phyloP scores from a whole-genome alignment of 345 rosid species.

The Bruguiera gymnorhiza region DNA sequence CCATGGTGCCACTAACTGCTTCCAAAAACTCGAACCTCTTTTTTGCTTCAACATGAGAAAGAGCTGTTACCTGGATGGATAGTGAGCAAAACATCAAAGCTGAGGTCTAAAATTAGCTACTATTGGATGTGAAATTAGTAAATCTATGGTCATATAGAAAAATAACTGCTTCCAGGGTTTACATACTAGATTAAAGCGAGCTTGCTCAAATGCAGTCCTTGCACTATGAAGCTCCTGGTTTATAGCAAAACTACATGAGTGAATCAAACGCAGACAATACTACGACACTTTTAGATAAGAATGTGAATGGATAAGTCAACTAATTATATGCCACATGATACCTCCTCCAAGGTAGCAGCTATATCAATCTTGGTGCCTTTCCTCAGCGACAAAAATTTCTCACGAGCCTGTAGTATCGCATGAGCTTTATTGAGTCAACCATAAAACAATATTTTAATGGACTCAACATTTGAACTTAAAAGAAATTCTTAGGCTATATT shows the following conservation, averaged over 20 bases:
- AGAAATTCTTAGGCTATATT: too few species aligned
- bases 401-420: conserved; percentile 64
- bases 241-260: background rate
- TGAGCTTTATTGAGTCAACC: background rate
- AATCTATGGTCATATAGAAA: background rate
- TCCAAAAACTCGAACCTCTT: conserved; percentile 95
- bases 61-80: conserved; percentile 66
- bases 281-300: conserved; percentile 8
- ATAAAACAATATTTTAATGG: too few species aligned
- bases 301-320: background rate
- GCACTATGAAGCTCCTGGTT: conserved; percentile 85
- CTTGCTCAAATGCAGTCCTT: conserved; percentile 89
- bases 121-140: background rate
- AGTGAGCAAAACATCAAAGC: conserved; percentile 11
- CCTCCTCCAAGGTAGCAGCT: conserved; percentile 77
- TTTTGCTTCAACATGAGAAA: conserved; percentile 95
- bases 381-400: conserved; percentile 88
- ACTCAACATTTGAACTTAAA: too few species aligned
- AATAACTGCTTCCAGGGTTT: background rate
- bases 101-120: background rate
- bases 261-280: background rate
- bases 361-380: conserved; percentile 81
- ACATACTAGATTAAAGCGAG: conserved; percentile 84
- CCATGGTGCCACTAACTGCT: conserved; percentile 99
- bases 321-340: conserved; percentile 27